phyloP scores from a whole-genome alignment of 805 yeast species.

The Tetrapisispora phaffii region DNA sequence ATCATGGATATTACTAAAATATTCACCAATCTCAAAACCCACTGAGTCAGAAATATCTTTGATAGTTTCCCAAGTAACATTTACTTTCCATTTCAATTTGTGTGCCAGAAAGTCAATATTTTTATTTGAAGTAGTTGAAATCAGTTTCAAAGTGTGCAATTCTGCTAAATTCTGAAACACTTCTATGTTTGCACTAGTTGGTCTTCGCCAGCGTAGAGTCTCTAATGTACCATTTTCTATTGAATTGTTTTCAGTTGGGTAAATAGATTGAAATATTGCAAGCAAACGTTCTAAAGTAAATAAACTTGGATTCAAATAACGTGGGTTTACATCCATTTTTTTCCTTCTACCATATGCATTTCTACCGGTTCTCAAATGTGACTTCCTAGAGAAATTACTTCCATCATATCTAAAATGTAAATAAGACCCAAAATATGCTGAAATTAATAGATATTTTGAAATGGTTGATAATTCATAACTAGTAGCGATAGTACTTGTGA shows the following conservation, averaged over 20 bases:
- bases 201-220: conserved; percentile 12
- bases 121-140: conserved; percentile 34
- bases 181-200: conserved; percentile 37
- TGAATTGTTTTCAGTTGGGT: conserved; percentile 30
- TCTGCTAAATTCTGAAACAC: conserved; percentile 52
- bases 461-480: conserved; percentile 44
- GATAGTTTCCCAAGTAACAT: conserved; percentile 58
- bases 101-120: conserved; percentile 51
- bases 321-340: conserved; percentile 43
- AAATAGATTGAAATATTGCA: conserved; percentile 70
- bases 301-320: conserved; percentile 58
- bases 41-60: conserved; percentile 53
- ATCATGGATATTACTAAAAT: conserved; percentile 30
- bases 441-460: conserved; percentile 64
- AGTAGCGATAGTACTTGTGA: not conserved
- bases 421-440: conserved; percentile 77
- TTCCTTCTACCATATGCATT: conserved; percentile 34
- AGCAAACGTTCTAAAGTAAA: conserved; percentile 72
- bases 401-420: conserved; percentile 61
- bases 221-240: conserved; percentile 14
- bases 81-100: conserved; percentile 68
- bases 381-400: conserved; percentile 50
- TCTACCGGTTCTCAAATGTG: conserved; percentile 37
- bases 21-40: conserved; percentile 55
- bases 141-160: conserved; percentile 42